phyloP scores from a whole-genome alignment of 768 basidiomycete species.

The Mycena amicta region DNA sequence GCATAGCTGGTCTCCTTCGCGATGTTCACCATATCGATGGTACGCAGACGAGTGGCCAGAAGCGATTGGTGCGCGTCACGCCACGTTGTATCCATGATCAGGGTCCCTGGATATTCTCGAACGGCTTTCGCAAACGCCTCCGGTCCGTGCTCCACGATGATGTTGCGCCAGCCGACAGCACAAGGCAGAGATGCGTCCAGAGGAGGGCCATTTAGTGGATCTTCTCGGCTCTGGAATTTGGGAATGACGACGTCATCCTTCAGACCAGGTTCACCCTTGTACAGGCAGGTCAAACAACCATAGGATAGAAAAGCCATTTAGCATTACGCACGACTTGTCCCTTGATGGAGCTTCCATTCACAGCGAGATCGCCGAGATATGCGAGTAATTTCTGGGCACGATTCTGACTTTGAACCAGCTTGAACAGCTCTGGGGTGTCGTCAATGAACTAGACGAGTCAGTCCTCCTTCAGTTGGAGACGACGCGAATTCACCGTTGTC shows the following conservation, averaged over 20 bases:
- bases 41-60: constrained; percentile 93
- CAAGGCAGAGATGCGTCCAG: constrained; percentile 85
- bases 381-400: constrained; percentile 96
- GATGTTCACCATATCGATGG: constrained; percentile 97
- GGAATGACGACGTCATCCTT: constrained; percentile 87
- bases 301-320: not conserved
- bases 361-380: constrained; percentile 95
- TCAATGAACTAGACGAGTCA: constrained; percentile 81
- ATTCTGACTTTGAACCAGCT: constrained; percentile 96
- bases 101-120: constrained; percentile 89
- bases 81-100: constrained; percentile 99
- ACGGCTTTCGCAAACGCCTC: constrained; percentile 99
- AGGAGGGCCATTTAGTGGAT: constrained; percentile 65
- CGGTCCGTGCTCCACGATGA: constrained; percentile 96
- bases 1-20: constrained; percentile 97
- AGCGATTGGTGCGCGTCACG: constrained; percentile 98
- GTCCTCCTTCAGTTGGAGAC: not conserved
- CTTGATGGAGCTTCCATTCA: constrained; percentile 98
- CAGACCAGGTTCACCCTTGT: constrained; percentile 90
- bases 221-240: constrained; percentile 73
- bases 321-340: constrained; percentile 66
- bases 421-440: constrained; percentile 99
- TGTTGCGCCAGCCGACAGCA: constrained; percentile 93
- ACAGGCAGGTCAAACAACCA: not conserved
- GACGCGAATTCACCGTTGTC: constrained; percentile 69